phyloP scores from a whole-genome alignment of 345 rosid genomes.

The Eucalyptus paniculata region DNA sequence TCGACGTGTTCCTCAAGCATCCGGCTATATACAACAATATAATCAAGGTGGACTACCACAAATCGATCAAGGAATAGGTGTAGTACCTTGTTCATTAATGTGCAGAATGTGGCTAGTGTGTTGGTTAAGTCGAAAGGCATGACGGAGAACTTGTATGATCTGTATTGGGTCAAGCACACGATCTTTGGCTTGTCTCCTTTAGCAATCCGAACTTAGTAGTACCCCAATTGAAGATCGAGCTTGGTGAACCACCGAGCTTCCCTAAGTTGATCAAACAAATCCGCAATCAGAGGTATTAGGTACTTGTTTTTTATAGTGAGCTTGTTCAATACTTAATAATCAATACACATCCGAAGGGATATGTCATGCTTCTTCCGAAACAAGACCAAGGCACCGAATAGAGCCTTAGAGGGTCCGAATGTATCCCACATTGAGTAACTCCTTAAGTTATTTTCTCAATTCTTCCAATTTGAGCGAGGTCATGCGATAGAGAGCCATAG shows the following conservation, averaged over 20 bases:
- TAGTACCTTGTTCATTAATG: not conserved
- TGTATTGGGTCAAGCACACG: not conserved
- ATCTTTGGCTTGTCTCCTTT: not conserved
- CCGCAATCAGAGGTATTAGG: not conserved
- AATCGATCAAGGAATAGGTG: not conserved
- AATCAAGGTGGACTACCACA: not conserved
- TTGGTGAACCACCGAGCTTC: not conserved
- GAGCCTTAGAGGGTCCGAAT: too few relatives aligned
- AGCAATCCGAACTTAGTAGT: not conserved
- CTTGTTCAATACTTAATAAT: not conserved
- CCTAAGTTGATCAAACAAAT: not conserved
- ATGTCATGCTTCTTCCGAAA: not conserved
- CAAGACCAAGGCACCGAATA: accelerated
- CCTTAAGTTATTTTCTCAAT: too few relatives aligned
- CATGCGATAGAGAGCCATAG: too few relatives aligned
- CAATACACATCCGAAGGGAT: not conserved
- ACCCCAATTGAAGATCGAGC: not conserved
- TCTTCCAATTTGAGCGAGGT: accelerated
- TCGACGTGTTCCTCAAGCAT: not conserved
- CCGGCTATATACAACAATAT: not conserved
- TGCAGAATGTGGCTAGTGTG: not conserved
- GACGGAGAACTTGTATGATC: not conserved
- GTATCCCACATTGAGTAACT: too few relatives aligned
- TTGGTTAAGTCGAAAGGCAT: not conserved
- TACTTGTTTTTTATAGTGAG: not conserved